Base-by-base conservation (phyloP, 805 yeast species). In the Lipomyces kockii region DNA sequence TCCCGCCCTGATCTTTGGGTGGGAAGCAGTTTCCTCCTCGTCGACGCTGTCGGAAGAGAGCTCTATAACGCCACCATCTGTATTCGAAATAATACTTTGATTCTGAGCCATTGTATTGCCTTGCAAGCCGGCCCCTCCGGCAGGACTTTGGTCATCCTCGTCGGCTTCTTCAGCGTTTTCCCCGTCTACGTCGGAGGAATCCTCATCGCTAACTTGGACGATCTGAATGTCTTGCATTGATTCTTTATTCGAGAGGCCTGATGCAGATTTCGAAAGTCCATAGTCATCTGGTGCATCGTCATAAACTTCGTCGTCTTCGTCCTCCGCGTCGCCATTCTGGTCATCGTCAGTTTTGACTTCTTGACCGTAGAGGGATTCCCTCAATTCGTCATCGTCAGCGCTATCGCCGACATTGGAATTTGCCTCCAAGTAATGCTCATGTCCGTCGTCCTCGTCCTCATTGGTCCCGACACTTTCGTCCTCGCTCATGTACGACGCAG, bases 241-340 rank as follows among this genome's bases (percentile, higher is more conserved):
- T 4, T 17, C 3, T 43, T n/a, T n/a, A n/a, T 60, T 27, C 14
- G 35, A n/a, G 57, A 20, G 1, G 22, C 9, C 59, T 32, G 37
- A 29, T 56, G 25, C 29, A 17, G 37, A 5, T 56, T 56, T 32
- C 22, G 49, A 8, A 43, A 8, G 8, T 43, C 22, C 49, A 43
- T 43, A n/a, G 46, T 32, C 20, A 14, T 56, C 59, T 22, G 34
- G 25, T n/a, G 46, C 46, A 32, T 56, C 59, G 27, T 34, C 37
- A 27, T 20, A 32, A 6, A 56, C 34, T n/a, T 56, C 29, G 46
- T 29, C 37, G 9, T 20, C 49, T 27, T 37, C 59, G 25, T 54
- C 60, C 4, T 56, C 64, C 35, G 59, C 55, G 37, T 49, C 60
- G 51, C 52, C 54, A 27, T 51, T 61, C 7, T 60, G 43, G 43